Percentiles rank a stretch among this genome's conserved stretches.
Evolutionary conservation across 768 basidiomycete genomes (phyloP).

Genomic region (Lentinula detonsa): DNA sequence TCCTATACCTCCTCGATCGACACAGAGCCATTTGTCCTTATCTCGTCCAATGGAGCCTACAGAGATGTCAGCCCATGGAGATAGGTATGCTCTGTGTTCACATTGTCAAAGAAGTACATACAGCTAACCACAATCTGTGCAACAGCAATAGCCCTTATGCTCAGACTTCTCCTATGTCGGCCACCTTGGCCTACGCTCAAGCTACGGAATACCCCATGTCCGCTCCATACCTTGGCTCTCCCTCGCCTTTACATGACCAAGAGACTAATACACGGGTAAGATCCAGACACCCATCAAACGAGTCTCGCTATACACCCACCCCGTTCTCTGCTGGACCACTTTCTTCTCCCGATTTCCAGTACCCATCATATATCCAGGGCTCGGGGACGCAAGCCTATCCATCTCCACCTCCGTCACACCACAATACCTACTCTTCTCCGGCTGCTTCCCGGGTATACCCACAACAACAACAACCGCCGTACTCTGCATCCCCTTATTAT

Average conservation of each 20-base stretch:
- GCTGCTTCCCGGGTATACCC: background rate
- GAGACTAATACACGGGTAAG: background rate
- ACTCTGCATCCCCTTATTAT: background rate
- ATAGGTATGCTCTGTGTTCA: background rate
- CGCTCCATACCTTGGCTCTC: background rate
- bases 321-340: background rate
- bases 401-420: background rate
- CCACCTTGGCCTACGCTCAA: conserved; percentile 1
- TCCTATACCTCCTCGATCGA: background rate
- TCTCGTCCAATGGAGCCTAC: background rate
- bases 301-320: background rate
- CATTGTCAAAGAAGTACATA: background rate
- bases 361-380: background rate
- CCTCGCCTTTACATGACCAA: background rate
- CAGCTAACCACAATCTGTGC: background rate
- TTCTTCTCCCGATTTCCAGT: background rate
- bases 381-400: background rate
- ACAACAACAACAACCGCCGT: background rate
- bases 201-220: conserved; percentile 1
- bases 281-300: background rate
- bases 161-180: background rate
- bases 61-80: background rate
- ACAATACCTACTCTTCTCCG: background rate
- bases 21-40: background rate
- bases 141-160: background rate